Evolutionary conservation across 1,284 basidiomycete species (phyloP), one percentile per base, ranked within the genome.

Genomic region (Pseudozyma pruni): DNA sequence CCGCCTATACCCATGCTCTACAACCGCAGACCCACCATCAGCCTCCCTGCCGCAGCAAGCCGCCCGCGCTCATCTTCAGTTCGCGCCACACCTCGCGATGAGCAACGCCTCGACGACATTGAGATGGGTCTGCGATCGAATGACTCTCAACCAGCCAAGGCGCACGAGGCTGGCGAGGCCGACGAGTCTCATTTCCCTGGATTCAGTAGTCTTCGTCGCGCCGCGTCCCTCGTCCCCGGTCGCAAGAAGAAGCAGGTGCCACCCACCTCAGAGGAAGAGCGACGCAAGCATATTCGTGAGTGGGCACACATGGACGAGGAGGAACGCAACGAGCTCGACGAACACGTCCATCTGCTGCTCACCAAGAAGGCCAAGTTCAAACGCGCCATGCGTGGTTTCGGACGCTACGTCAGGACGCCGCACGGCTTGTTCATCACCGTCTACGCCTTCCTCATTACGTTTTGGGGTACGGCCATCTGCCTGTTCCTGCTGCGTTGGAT

Each of bases 311-410:
- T 81, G 77, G 79, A 81, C 61, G 72, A 73, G 23, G 75, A 79
- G 13, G 78, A 81, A 42, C 71, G 79, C 27, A 64, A 73, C 33
- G 72, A 79, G 44, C 84, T 93, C 20, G 91, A 93, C 80, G 85
- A 87, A 33, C 92, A 94, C 84, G 90, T 95, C 20, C 88, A 90
- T 52, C 87, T 91, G 69, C 87, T 93, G 3, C 85, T 95, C 14
- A 86, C 86, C 22, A 88, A 88, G 62, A 87, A 87, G 31, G 87
- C 88, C 27, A 89, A 87, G 56, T 67, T 77, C 52, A 72, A 70
- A 34, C 74, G 78, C 22, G 68, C 63, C 14, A 42, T 60, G 2
- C 55, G 54, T 16, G 79, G 79, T 8, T 81, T 81, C 48, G 68
- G 68, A 50, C 47, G 66, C 25, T 81, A 77, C 52, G 72, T 79